These are phyloP conservation scores for Ustilago hordei DNA, from an alignment of 1,284 basidiomycete species.

Conservation along the genomic window DNA sequence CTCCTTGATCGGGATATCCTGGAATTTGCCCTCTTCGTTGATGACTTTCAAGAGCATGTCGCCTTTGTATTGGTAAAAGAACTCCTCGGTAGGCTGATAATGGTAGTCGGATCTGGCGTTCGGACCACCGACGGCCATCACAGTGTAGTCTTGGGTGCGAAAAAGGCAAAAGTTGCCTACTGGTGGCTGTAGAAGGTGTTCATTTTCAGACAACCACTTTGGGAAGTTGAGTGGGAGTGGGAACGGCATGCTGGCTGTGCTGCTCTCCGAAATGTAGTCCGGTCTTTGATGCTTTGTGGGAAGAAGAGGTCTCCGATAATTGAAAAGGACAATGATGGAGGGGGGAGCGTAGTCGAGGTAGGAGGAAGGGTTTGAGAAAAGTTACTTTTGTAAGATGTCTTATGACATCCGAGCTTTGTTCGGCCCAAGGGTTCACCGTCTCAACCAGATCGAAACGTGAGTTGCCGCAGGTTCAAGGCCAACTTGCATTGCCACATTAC, in stretches of 20 bases:
- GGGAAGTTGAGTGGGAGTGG: conserved; percentile 68
- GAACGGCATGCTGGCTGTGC: conserved; percentile 42
- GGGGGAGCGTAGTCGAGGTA: background rate
- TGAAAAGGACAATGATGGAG: background rate
- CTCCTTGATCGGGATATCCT: conserved; percentile 88
- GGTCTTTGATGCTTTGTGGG: no score
- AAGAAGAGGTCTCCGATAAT: no score
- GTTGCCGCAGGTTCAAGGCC: background rate
- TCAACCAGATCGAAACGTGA: background rate
- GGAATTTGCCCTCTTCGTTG: conserved; percentile 82
- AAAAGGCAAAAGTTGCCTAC: conserved; percentile 69
- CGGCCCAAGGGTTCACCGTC: background rate
- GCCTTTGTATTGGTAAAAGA: conserved; percentile 68
- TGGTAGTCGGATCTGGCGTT: conserved; percentile 67
- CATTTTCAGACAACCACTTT: conserved; percentile 68
- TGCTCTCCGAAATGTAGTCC: background rate
- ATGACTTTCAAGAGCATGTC: conserved; percentile 88
- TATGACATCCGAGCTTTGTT: conserved; percentile 8
- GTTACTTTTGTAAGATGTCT: background rate
- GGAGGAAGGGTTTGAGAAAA: background rate
- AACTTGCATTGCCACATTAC: conserved; percentile 1
- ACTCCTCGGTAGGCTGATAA: conserved; percentile 65
- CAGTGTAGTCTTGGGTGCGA: conserved; percentile 62
- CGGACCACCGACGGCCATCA: conserved; percentile 68
- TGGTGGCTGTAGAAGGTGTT: conserved; percentile 66